These are phyloP conservation scores for Wilhelminamyces savonicus DNA, from an alignment of 805 yeast species.

Conservation along the genomic window DNA sequence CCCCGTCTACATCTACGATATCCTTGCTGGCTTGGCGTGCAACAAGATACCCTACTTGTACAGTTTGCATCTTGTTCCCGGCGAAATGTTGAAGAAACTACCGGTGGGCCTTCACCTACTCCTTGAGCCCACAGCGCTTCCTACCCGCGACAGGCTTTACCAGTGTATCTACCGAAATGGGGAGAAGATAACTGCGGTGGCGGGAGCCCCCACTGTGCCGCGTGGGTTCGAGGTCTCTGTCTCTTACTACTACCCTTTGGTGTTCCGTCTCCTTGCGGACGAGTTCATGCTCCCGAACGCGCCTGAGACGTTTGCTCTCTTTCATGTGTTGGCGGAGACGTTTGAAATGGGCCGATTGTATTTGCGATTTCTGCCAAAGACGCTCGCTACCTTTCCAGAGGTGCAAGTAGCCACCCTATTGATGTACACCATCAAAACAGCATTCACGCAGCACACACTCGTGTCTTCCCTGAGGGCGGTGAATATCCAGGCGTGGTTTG, in stretches of 20 bases:
- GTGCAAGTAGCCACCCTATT: conserved; percentile 26
- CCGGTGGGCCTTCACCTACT: conserved; percentile 30
- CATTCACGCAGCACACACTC: conserved; percentile 17
- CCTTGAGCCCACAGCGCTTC: conserved; percentile 36
- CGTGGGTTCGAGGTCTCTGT: conserved; percentile 7
- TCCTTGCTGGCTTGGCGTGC: conserved; percentile 33
- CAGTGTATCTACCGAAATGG: conserved; percentile 9
- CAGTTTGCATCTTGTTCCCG: conserved; percentile 36
- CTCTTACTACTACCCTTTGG: conserved; percentile 26
- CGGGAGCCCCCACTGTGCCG: conserved; percentile 3
- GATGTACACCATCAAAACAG: conserved; percentile 24
- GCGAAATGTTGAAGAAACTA: conserved; percentile 24
- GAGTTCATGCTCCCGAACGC: conserved; percentile 42
- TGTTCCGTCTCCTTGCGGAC: conserved; percentile 37
- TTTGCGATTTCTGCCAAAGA: conserved; percentile 2
- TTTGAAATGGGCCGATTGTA: conserved; percentile 1
- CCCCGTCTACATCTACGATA: conserved; percentile 48
- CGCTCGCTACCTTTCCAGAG: conserved; percentile 26
- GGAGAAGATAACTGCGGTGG: conserved; percentile 3
- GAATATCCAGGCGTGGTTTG: conserved; percentile 13
- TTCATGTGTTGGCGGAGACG: conserved; percentile 13
- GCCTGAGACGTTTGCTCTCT: conserved; percentile 38
- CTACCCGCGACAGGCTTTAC: conserved; percentile 31
- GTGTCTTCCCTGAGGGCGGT: conserved; percentile 3
- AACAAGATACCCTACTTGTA: conserved; percentile 46